Conservation (phyloP, 495 filamentous ascomycete species). For the Cladorrhinum samala region DNA sequence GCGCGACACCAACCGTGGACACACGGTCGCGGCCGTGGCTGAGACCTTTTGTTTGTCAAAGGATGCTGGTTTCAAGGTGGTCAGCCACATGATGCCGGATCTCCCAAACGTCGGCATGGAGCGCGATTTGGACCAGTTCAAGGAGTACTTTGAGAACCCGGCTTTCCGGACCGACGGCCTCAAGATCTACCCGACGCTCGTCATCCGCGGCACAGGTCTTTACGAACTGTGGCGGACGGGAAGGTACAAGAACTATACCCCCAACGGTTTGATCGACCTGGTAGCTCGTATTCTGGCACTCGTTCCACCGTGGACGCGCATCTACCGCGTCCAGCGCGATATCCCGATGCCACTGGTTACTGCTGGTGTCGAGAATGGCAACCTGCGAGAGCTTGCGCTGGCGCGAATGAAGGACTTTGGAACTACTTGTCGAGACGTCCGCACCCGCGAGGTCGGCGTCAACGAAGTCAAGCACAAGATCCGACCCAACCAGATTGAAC, state of each 20-base stretch:
- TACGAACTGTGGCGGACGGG: constrained; percentile 98
- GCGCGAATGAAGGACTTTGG: constrained; percentile 98
- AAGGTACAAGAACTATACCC: constrained; percentile 96
- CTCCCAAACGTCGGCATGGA: constrained; percentile 98
- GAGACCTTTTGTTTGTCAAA: constrained; percentile 94
- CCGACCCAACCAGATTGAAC: constrained; percentile 89
- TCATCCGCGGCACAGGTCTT: constrained; percentile 92
- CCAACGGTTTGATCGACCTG: constrained; percentile 89
- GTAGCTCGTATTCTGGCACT: constrained; percentile 92
- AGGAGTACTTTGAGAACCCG: constrained; percentile 96
- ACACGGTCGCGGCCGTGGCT: constrained; percentile 89
- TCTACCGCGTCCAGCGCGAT: constrained; percentile 96
- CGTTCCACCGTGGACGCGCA: constrained; percentile 94
- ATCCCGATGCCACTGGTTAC: constrained; percentile 98
- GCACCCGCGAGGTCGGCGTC: constrained; percentile 93
- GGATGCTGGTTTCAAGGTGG: constrained; percentile 97
- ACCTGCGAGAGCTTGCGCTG: constrained; percentile 85
- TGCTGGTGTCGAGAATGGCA: constrained; percentile 95
- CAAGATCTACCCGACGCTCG: constrained; percentile 96
- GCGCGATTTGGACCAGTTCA: constrained; percentile 91
- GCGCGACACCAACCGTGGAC: constrained; percentile 91
- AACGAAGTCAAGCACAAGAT: constrained; percentile 99
- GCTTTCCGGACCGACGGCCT: constrained; percentile 95
- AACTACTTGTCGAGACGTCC: constrained; percentile 94
- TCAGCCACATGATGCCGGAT: constrained; percentile 99